Base-by-base conservation (phyloP, 1,139 yeast species). In the Pichia sp. region DNA sequence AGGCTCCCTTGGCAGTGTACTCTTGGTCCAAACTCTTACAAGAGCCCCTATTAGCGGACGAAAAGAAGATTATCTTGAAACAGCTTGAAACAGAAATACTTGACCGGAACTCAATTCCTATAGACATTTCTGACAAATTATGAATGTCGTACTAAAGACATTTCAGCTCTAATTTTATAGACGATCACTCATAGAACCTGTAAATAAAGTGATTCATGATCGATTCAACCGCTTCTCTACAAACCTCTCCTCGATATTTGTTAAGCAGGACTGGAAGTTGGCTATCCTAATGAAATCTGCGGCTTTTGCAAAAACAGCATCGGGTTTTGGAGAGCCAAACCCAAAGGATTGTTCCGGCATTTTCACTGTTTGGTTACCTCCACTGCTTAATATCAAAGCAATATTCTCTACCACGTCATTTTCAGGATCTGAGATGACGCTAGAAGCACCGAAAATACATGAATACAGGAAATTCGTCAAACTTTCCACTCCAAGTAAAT, bases 401-500 rank as follows among this genome's bases (percentile, higher is more conserved):
- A 37, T 23, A 18, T 27, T 36, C 17, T 34, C 40, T 12, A 40
- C 16, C 12, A 35, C 14, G 12, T 16, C 33, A 16, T 26, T n/a
- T 22, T 35, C 42, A 4, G 37, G 42, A 15, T 25, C 32, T 9
- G 21, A n/a, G 15, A 34, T 27, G 17, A 27, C 18, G 5, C 17
- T 23, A 6, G 33, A 16, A 5, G 35, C 21, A 11, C 34, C 36
- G 3, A 41, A 33, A 4, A 32, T 11, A n/a, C 29, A 11, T 11
- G 25, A 25, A 5, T 25, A 8, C 6, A 25, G 14, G 6, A n/a
- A 16, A 14, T 27, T 32, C 12, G 32, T 30, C 2, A 91, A 77
- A 0, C 96, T 85, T 47, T 77, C 74, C 44, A 91, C 69, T 25
- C 98, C 98, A 40, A 88, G 62, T 47, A 87, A 73, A 41, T 87